These are phyloP conservation scores for Pichia sporocuriosa DNA, from an alignment of 805 yeast species.

Conservation along the genomic window DNA sequence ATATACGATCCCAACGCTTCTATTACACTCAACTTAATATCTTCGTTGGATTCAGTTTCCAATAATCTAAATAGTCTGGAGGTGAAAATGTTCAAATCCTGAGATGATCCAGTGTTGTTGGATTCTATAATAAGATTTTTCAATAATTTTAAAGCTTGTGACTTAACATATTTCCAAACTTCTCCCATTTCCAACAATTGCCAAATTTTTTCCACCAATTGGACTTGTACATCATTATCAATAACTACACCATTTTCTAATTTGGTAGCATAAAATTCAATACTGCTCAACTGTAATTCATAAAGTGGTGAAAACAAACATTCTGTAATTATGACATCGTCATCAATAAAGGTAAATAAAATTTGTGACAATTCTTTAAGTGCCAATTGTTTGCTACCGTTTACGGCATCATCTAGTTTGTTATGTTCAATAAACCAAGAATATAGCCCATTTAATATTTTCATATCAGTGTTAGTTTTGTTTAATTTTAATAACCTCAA, in stretches of 20 bases:
- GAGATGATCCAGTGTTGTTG: background rate
- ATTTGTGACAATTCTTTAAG: slow-evolving; percentile 29
- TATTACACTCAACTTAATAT: slow-evolving; percentile 40
- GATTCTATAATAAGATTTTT: slow-evolving; percentile 18
- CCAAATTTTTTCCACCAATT: slow-evolving; percentile 21
- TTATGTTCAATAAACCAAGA: slow-evolving; percentile 32
- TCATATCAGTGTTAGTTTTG: slow-evolving; percentile 1
- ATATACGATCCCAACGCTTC: slow-evolving; percentile 46
- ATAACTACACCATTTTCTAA: background rate
- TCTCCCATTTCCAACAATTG: slow-evolving; percentile 14
- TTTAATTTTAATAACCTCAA: slow-evolving; percentile 7
- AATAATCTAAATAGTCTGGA: slow-evolving; percentile 22
- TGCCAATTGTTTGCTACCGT: slow-evolving; percentile 48
- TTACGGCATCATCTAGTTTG: slow-evolving; percentile 23
- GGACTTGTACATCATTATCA: slow-evolving; percentile 1
- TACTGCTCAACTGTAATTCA: slow-evolving; percentile 40
- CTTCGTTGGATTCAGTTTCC: slow-evolving; percentile 19
- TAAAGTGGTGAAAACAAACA: slow-evolving; percentile 35
- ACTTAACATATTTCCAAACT: slow-evolving; percentile 40
- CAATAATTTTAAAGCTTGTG: slow-evolving; percentile 34
- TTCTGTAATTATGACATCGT: slow-evolving; percentile 21
- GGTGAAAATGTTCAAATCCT: slow-evolving; percentile 10
- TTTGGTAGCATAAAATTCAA: slow-evolving; percentile 26
- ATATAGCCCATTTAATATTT: slow-evolving; percentile 23
- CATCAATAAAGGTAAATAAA: slow-evolving; percentile 22